Evolutionary conservation across 2,329 filamentous ascomycete species (phyloP).

Genomic region (Gaeumannomyces sp.): DNA sequence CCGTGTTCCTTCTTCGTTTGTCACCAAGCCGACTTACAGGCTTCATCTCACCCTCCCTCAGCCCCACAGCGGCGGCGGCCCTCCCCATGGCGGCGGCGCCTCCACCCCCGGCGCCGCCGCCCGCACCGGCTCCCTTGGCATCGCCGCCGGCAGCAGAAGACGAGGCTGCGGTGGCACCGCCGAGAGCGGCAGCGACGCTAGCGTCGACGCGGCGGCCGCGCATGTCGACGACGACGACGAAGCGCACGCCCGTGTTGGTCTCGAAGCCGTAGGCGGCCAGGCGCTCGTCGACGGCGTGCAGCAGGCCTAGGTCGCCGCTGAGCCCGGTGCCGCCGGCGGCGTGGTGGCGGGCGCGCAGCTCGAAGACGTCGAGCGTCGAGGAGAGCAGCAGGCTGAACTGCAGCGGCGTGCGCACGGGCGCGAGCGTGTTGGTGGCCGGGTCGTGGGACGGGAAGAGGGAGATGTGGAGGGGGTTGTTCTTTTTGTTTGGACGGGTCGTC

Average conservation of each 20-base stretch:
- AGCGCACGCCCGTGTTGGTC: conserved; percentile 89
- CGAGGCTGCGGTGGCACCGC: neutral
- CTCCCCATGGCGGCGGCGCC: conserved; percentile 15
- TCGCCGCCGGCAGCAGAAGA: neutral
- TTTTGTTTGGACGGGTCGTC: conserved; percentile 15
- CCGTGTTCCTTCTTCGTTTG: neutral
- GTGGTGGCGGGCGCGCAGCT: conserved; percentile 70
- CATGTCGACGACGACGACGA: conserved; percentile 88
- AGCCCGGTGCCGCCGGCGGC: conserved; percentile 41
- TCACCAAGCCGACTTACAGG: conserved; percentile 49
- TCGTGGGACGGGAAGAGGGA: conserved; percentile 77
- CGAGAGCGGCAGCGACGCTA: conserved; percentile 6
- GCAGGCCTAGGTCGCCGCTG: conserved; percentile 81
- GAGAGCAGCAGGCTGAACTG: conserved; percentile 91
- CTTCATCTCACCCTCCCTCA: conserved; percentile 83
- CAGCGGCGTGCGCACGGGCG: conserved; percentile 62
- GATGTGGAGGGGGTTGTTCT: conserved; percentile 97
- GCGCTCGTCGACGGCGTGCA: conserved; percentile 90
- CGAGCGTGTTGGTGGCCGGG: conserved; percentile 43
- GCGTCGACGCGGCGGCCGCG: conserved; percentile 56
- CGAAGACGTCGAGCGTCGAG: conserved; percentile 88
- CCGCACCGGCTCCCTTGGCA: conserved; percentile 34
- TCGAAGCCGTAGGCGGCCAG: conserved; percentile 93
- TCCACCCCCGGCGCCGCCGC: conserved; percentile 47
- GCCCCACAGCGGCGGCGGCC: conserved; percentile 42